phyloP scores from a whole-genome alignment of 2,329 filamentous ascomycete species.

The Paramyrothecium roridum region DNA sequence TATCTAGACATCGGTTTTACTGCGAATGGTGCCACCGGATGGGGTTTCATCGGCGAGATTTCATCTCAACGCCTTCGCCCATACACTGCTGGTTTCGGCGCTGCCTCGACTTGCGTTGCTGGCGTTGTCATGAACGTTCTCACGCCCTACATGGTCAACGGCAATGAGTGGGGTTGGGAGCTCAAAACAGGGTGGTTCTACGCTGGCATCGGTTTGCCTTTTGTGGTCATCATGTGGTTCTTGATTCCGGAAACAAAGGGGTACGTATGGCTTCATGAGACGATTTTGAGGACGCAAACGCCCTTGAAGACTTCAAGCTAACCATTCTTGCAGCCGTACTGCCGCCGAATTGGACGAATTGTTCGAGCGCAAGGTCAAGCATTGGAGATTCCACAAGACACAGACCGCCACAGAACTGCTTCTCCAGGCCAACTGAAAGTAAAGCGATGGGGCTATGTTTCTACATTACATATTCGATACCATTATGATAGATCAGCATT shows the following conservation, averaged over 20 bases:
- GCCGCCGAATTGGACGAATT: slow-evolving; percentile 21
- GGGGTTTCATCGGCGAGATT: slow-evolving; percentile 25
- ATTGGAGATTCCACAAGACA: slow-evolving; percentile 16
- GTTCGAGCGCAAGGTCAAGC: slow-evolving; percentile 20
- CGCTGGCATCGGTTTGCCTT: slow-evolving; percentile 2
- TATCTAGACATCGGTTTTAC: slow-evolving; percentile 17
- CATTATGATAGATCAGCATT: too few species aligned
- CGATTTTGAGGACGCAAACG: not conserved
- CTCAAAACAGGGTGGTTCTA: not conserved
- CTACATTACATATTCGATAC: too few species aligned
- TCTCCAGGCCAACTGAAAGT: not conserved
- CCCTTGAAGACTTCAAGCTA: too few species aligned
- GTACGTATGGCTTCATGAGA: slow-evolving; percentile 4
- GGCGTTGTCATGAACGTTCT: slow-evolving; percentile 8
- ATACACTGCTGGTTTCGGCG: slow-evolving; percentile 16
- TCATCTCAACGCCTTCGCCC: slow-evolving; percentile 21
- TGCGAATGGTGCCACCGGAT: slow-evolving; percentile 20
- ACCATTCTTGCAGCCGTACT: slow-evolving; percentile 7
- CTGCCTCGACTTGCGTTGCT: slow-evolving; percentile 10
- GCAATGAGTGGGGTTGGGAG: slow-evolving; percentile 1
- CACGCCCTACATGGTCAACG: not conserved
- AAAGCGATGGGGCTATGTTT: too few species aligned
- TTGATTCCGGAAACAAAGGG: slow-evolving; percentile 11
- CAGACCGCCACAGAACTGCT: slow-evolving; percentile 7
- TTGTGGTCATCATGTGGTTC: slow-evolving; percentile 11